phyloP scores from a whole-genome alignment of 2,329 filamentous ascomycete genomes.

The Calycina herbarum region DNA sequence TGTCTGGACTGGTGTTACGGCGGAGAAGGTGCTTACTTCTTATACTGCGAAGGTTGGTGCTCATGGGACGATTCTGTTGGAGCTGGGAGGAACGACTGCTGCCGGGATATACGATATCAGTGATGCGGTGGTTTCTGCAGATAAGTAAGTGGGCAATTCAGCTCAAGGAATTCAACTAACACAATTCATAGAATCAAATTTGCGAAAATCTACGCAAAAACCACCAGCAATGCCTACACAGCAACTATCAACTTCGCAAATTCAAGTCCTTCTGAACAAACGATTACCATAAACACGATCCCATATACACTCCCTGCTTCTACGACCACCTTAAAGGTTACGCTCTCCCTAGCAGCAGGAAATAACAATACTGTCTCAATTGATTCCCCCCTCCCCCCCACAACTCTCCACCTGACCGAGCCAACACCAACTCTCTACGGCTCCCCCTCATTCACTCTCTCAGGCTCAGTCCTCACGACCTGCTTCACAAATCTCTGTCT shows the following conservation, averaged over 20 bases:
- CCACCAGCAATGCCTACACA: slow-evolving; percentile 26
- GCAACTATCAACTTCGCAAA: slow-evolving; percentile 21
- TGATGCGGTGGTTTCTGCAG: slow-evolving; percentile 19
- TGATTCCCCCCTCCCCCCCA: slow-evolving; percentile 13
- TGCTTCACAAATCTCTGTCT: slow-evolving; percentile 26
- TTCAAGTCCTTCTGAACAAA: slow-evolving; percentile 8
- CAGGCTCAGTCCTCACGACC: slow-evolving; percentile 38
- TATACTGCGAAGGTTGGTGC: slow-evolving; percentile 26
- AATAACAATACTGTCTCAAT: slow-evolving; percentile 27
- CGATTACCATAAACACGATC: slow-evolving; percentile 21
- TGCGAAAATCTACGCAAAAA: slow-evolving; percentile 24
- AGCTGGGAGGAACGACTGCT: slow-evolving; percentile 22
- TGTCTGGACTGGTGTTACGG: slow-evolving; percentile 26
- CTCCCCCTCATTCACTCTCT: slow-evolving; percentile 55
- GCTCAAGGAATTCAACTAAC: slow-evolving; percentile 7
- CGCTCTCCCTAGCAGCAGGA: slow-evolving; percentile 23
- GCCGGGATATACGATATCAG: slow-evolving; percentile 18
- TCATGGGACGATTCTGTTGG: slow-evolving; percentile 31
- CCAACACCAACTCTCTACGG: slow-evolving; percentile 43
- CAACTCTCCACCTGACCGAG: slow-evolving; percentile 17
- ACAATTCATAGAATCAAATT: slow-evolving; percentile 18
- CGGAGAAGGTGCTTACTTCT: slow-evolving; percentile 24
- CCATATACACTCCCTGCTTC: slow-evolving; percentile 18
- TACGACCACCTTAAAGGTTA: slow-evolving; percentile 13
- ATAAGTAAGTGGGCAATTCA: slow-evolving; percentile 15